Conservation (phyloP, 2,329 filamentous ascomycete species). For the Diplodia corticola region DNA sequence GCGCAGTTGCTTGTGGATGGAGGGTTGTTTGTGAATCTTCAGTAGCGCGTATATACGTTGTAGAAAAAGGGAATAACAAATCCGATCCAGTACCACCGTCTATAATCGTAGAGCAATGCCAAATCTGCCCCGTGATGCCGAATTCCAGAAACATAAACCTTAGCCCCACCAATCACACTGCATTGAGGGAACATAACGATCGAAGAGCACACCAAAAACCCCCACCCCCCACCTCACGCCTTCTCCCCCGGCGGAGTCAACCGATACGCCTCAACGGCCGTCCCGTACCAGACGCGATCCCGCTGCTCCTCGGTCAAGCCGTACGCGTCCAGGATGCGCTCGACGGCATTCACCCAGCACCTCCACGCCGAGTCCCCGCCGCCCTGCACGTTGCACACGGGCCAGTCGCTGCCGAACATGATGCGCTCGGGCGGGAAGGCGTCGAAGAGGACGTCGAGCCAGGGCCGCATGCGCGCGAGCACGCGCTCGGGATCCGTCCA, state of each 20-base stretch:
- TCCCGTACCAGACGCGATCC: conserved; percentile 69
- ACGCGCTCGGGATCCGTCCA: conserved; percentile 55
- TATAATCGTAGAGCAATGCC: too few relatives aligned
- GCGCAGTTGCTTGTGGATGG: conserved; percentile 85
- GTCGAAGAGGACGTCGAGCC: conserved; percentile 70
- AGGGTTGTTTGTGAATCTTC: conserved; percentile 85
- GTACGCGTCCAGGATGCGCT: conserved; percentile 52
- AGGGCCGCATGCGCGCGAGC: conserved; percentile 65
- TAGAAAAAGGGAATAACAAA: background rate
- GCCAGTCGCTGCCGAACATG: conserved; percentile 95
- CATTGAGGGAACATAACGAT: background rate
- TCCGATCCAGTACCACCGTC: background rate
- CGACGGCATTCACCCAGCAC: conserved; percentile 69
- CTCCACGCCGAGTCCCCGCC: conserved; percentile 64
- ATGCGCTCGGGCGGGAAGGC: conserved; percentile 70
- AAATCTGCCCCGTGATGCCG: background rate
- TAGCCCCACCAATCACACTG: too few relatives aligned
- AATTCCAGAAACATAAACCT: too few relatives aligned
- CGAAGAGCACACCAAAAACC: background rate
- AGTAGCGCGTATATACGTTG: conserved; percentile 52
- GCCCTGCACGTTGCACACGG: conserved; percentile 77
- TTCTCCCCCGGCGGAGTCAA: conserved; percentile 24
- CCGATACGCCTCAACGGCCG: conserved; percentile 69
- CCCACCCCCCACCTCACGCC: background rate
- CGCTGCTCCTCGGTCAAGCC: conserved; percentile 61